These are phyloP conservation scores for Saccharomycopsis olivae DNA, from an alignment of 805 yeast species.

Conservation along the genomic window DNA sequence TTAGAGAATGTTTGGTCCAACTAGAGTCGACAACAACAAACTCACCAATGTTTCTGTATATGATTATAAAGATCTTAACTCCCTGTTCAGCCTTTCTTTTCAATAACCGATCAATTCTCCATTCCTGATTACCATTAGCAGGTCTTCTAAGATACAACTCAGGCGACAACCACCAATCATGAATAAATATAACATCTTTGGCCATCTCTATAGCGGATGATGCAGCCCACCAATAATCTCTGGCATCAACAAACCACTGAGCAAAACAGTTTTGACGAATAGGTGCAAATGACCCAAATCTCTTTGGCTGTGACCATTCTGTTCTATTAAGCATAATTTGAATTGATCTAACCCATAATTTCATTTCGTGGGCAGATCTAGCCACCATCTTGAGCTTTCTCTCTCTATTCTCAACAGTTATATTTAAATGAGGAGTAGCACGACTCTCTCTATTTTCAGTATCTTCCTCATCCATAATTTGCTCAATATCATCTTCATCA, in stretches of 20 bases:
- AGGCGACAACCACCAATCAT: slow-evolving; percentile 98
- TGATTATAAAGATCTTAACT: slow-evolving; percentile 82
- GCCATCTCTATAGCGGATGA: slow-evolving; percentile 91
- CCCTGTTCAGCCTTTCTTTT: slow-evolving; percentile 91
- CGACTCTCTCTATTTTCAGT: background rate
- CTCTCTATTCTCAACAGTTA: slow-evolving; percentile 60
- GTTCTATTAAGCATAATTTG: slow-evolving; percentile 56
- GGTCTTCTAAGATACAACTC: slow-evolving; percentile 90
- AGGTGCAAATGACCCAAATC: slow-evolving; percentile 92
- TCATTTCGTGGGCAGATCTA: slow-evolving; percentile 51
- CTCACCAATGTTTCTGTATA: slow-evolving; percentile 88
- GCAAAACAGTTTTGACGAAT: slow-evolving; percentile 76
- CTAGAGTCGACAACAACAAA: slow-evolving; percentile 90
- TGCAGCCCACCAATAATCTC: slow-evolving; percentile 96
- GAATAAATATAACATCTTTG: slow-evolving; percentile 83
- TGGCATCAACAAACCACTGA: slow-evolving; percentile 93
- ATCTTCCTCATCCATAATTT: slow-evolving; percentile 22
- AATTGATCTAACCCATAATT: slow-evolving; percentile 68
- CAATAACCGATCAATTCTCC: slow-evolving; percentile 80
- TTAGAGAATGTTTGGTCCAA: slow-evolving; percentile 88
- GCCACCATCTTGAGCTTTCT: slow-evolving; percentile 67
- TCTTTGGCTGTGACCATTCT: slow-evolving; percentile 59
- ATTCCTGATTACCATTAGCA: slow-evolving; percentile 88
- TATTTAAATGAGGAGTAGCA: slow-evolving; percentile 39
- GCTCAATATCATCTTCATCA: slow-evolving; percentile 32